A percentile compares a stretch with the other conserved stretches of the same genome.
Evolutionary conservation across 345 rosid genomes (phyloP).

Genomic region (Ceriops zippeliana): DNA sequence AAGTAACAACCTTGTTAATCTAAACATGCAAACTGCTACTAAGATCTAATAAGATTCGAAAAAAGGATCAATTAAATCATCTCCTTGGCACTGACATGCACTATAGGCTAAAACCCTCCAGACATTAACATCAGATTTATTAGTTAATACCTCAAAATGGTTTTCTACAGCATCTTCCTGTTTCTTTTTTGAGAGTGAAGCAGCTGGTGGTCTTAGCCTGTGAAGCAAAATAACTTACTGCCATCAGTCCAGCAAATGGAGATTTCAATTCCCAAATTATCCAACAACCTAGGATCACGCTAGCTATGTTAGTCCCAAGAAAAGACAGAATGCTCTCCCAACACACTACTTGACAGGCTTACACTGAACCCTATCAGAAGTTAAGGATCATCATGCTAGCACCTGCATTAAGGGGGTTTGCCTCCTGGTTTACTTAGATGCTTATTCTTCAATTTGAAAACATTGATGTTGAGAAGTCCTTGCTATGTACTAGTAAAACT

Average conservation of each 20-base stretch:
- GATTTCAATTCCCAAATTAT: constrained; percentile 8
- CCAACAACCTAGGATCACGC: background rate
- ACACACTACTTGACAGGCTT: no score
- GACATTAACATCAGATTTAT: constrained; percentile 1
- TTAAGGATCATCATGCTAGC: no score
- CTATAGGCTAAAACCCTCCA: background rate
- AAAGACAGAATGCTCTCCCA: no score
- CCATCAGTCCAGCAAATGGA: constrained; percentile 1
- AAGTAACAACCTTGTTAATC: constrained; percentile 18
- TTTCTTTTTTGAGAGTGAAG: constrained; percentile 52
- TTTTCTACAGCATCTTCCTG: constrained; percentile 45
- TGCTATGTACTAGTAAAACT: no score
- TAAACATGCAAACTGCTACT: background rate
- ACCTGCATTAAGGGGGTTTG: no score
- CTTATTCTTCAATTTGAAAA: no score
- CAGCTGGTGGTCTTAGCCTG: constrained; percentile 64
- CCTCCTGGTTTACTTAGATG: no score
- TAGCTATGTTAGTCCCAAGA: no score
- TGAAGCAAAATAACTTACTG: constrained; percentile 4
- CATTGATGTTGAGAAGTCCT: no score
- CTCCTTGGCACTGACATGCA: background rate
- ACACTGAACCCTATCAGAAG: no score
- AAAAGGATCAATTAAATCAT: no score
- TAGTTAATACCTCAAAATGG: constrained; percentile 46
- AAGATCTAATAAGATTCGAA: background rate